phyloP scores from a whole-genome alignment of 2,329 filamentous ascomycete genomes.

The Neoarthrinium moseri region DNA sequence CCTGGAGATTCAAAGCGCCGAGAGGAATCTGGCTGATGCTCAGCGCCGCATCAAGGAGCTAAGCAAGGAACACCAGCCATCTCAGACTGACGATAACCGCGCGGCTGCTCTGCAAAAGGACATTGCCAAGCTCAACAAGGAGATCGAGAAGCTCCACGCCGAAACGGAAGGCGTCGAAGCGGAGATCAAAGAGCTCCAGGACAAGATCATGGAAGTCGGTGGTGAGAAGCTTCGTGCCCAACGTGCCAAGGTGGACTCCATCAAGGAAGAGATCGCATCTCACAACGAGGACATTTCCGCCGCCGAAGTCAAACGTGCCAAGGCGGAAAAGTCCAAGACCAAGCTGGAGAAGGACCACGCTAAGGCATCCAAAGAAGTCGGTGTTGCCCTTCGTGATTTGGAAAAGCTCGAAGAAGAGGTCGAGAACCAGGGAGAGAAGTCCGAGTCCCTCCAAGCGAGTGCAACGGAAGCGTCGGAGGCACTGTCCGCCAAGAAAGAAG shows the following conservation, averaged over 20 bases:
- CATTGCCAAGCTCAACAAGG: conserved; percentile 70
- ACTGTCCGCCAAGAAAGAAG: conserved; percentile 75
- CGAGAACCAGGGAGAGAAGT: conserved; percentile 71
- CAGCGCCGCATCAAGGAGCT: conserved; percentile 85
- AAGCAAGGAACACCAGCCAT: conserved; percentile 75
- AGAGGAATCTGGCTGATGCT: conserved; percentile 80
- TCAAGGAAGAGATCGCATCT: conserved; percentile 81
- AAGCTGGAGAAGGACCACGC: conserved; percentile 84
- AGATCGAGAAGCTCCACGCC: conserved; percentile 74
- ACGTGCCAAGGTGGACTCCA: conserved; percentile 83
- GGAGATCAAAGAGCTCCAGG: conserved; percentile 88
- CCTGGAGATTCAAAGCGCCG: conserved; percentile 84
- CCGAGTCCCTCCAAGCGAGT: conserved; percentile 68
- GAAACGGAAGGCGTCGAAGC: conserved; percentile 90
- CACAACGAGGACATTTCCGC: conserved; percentile 80
- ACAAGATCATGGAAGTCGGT: conserved; percentile 98
- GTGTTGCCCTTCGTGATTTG: conserved; percentile 68
- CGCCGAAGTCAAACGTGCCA: conserved; percentile 84
- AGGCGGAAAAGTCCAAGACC: conserved; percentile 86
- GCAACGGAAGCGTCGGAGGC: conserved; percentile 82
- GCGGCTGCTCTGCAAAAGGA: conserved; percentile 73
- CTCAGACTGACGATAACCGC: conserved; percentile 75
- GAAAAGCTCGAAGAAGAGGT: conserved; percentile 79
- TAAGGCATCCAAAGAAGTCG: conserved; percentile 78
- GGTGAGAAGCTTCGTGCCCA: conserved; percentile 90